Percentiles rank a stretch among this genome's conserved stretches.
phyloP scores from a whole-genome alignment of 2,329 filamentous ascomycete species.

The Colletotrichum magnum region DNA sequence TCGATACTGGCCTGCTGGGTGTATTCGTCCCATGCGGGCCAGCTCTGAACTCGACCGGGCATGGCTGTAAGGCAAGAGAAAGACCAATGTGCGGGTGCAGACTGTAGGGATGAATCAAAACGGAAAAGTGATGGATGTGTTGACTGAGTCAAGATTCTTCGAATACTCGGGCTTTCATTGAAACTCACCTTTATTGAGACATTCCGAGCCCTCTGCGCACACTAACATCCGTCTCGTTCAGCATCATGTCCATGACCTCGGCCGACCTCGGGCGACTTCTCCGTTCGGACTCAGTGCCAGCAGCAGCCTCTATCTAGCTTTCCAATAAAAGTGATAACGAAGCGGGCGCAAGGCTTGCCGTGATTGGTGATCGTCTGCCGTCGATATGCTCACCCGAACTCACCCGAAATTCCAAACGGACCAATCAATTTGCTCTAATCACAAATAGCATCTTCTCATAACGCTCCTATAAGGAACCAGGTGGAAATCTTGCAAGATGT shows the following conservation, averaged over 20 bases:
- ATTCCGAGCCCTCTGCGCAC: neutral
- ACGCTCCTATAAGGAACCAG: neutral
- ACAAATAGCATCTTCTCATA: constrained; percentile 16
- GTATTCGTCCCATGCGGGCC: constrained; percentile 46
- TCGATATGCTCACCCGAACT: constrained; percentile 50
- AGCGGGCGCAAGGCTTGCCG: neutral
- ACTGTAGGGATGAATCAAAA: neutral
- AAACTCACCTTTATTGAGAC: neutral
- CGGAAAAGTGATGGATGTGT: neutral
- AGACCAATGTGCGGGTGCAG: neutral
- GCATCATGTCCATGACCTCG: neutral
- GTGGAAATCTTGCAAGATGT: constrained; percentile 47
- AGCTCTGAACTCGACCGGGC: constrained; percentile 41
- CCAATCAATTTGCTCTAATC: constrained; percentile 16
- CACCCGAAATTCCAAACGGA: constrained; percentile 6
- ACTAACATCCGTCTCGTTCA: neutral
- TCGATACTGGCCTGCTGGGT: constrained; percentile 31
- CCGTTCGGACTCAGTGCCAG: neutral
- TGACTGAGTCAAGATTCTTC: neutral
- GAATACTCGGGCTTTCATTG: constrained; percentile 8
- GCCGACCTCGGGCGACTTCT: constrained; percentile 31
- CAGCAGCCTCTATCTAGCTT: neutral
- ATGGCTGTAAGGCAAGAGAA: constrained; percentile 25
- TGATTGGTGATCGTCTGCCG: constrained; percentile 54
- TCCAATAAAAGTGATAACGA: constrained; percentile 2